Base-by-base conservation (phyloP, 1,284 basidiomycete genomes). In the Austropuccinia psidii region DNA sequence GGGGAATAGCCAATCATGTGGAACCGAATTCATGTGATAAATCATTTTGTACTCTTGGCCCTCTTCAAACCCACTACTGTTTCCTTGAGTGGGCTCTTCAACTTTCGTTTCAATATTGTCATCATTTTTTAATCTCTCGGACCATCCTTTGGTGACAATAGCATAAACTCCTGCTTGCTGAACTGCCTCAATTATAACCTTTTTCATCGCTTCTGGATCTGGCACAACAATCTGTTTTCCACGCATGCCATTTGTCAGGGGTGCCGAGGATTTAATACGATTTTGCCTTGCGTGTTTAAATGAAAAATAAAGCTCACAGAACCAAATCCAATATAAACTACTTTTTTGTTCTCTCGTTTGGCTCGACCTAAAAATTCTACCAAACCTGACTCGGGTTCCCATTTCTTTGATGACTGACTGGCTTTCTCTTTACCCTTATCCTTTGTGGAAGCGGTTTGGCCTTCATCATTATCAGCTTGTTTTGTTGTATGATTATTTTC, bases 241-340 rank as follows among this genome's bases (percentile, higher is more conserved):
- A 5, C 21, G 80, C 76, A 77, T 21, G 21, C 45, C 64, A 19
- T 54, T 45, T 47, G 45, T 47, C 7, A 3, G 55, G 41, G 49
- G 29, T 21, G 29, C 43, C 35, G 24, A 19, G n/a, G 24, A 27
- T 54, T 6, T 8, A 27, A 19, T 50, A 15, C 15, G 17, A 57
- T n/a, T 9, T n/a, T n/a, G n/a, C n/a, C n/a, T n/a, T n/a, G n/a
- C n/a, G n/a, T n/a, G n/a, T n/a, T n/a, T n/a, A n/a, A n/a, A n/a
- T n/a, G n/a, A 50, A 54, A 29, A 13, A 15, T 24, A 13, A 43
- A 27, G 31, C 58, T 66, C 69, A 57, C 60, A 75, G 93, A 96
- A n/a, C 95, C 95, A 80, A 97, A 98, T 31, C 95, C 95, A 77
- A 98, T 93, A 82, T 98, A 98, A 5, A 98, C 93, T 35, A 98